Evolutionary conservation across 2,329 filamentous ascomycete genomes (phyloP).

Genomic region (Colletotrichum sp.): DNA sequence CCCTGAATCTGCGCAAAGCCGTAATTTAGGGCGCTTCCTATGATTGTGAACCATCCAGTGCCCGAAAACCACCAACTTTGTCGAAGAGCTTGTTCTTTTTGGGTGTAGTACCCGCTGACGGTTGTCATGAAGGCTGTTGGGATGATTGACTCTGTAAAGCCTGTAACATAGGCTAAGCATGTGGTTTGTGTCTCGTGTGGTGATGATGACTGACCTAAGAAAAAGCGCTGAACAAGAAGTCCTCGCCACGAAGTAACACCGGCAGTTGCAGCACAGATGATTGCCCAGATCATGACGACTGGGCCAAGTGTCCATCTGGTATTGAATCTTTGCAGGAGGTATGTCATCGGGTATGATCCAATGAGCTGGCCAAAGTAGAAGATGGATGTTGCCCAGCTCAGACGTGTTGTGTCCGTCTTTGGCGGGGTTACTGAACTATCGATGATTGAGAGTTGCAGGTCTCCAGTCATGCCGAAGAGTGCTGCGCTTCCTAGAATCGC

Average conservation of each 20-base stretch:
- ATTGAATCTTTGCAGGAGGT: conserved; percentile 59
- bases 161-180: not conserved
- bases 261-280: conserved; percentile 61
- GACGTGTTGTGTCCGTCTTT: conserved; percentile 54
- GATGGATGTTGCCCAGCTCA: conserved; percentile 65
- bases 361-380: conserved; percentile 69
- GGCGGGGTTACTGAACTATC: conserved; percentile 37
- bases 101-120: conserved; percentile 53
- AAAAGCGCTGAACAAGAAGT: conserved; percentile 56
- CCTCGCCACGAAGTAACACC: conserved; percentile 58
- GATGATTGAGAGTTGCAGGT: conserved; percentile 53
- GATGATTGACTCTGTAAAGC: conserved; percentile 51
- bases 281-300: conserved; percentile 57
- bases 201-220: conserved; percentile 26
- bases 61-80: conserved; percentile 57
- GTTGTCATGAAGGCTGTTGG: conserved; percentile 57
- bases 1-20: conserved; percentile 53
- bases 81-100: conserved; percentile 52
- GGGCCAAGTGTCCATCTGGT: conserved; percentile 54
- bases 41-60: conserved; percentile 48
- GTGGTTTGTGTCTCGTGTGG: not conserved
- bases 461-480: conserved; percentile 65
- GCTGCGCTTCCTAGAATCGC: conserved; percentile 63
- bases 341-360: conserved; percentile 64
- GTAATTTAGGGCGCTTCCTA: conserved; percentile 54